Evolutionary conservation across 164 flowering plant species (phyloP), one percentile per base, ranked within the genome.

Genomic region (Warburgia ugandensis): DNA sequence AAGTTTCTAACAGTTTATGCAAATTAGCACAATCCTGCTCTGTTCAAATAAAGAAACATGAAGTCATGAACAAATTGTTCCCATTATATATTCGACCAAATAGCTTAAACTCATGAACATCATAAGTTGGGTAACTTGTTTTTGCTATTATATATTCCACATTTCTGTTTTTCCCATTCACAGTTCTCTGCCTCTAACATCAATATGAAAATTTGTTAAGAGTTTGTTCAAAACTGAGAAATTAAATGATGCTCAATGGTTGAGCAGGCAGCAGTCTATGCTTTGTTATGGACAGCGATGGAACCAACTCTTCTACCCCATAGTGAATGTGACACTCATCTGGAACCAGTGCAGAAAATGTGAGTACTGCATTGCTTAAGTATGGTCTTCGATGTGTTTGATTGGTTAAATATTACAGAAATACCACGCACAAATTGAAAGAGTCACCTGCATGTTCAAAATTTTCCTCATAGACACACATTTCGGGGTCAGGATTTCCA

Each of bases 211-310:
- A 28, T 51, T 51, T 51, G 1, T 51, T 6, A 1, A 28, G 30
- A 23, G 12, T 7, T 37, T 1, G 31, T 16, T 26, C 16, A n/a
- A n/a, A n/a, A n/a, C n/a, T 48, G 30, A 37, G 45, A 20, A 48
- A 25, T 17, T 47, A n/a, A 33, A 30, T 44, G 42, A 30, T n/a
- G 2, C 14, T 13, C n/a, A n/a, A n/a, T 39, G 25, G 31, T 39
- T 60, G 7, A 50, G 52, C 76, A 83, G 91, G 86, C 74, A 20
- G 84, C 84, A 43, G 72, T 69, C 12, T 78, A 68, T 66, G 78
- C 79, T 32, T 59, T 80, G 65, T 56, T 83, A 41, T 72, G 60
- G 60, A 64, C 77, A n/a, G 75, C 72, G 30, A 63, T 69, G 27
- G 68, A 71, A 55, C 63, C 56, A 48, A 72, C 70, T 48, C 36